These are phyloP conservation scores for Cordyceps cicadae DNA, from an alignment of 2,329 filamentous ascomycete genomes.

Conservation along the genomic window DNA sequence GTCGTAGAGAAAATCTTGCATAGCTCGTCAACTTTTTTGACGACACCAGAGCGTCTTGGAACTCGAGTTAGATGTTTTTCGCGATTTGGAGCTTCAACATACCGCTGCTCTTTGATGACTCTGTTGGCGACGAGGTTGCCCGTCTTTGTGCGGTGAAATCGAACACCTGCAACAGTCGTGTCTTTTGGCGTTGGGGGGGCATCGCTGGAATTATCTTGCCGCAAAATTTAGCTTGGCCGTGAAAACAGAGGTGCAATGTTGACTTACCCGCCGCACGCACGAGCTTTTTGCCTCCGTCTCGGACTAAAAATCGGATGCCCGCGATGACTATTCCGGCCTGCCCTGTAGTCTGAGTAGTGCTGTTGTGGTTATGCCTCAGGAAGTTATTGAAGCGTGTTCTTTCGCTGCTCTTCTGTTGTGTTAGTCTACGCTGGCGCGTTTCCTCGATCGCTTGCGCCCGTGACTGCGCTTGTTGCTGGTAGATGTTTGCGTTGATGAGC, in stretches of 20 bases:
- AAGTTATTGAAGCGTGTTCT: conserved; percentile 44
- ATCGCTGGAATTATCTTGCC: conserved; percentile 48
- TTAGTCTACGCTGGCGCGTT: conserved; percentile 50
- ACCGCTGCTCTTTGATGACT: conserved; percentile 69
- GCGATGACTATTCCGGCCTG: conserved; percentile 59
- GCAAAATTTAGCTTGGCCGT: not conserved
- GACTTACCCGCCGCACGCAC: conserved; percentile 59
- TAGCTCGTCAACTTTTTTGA: conserved; percentile 62
- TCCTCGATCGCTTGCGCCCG: conserved; percentile 65
- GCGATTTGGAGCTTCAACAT: conserved; percentile 30
- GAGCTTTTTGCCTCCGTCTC: conserved; percentile 74
- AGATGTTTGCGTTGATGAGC: conserved; percentile 72
- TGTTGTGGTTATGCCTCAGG: conserved; percentile 21
- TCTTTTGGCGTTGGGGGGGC: conserved; percentile 66
- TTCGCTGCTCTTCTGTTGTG: conserved; percentile 47
- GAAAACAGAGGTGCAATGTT: not conserved
- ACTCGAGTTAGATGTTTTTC: conserved; percentile 29
- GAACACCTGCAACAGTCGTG: conserved; percentile 64
- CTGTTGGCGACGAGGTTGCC: conserved; percentile 77
- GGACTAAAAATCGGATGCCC: conserved; percentile 65
- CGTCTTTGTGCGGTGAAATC: conserved; percentile 77
- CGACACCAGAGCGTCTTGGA: conserved; percentile 39
- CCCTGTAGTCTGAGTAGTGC: conserved; percentile 22
- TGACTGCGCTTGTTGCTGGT: conserved; percentile 62
- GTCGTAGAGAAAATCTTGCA: conserved; percentile 66